Evolutionary conservation across 1,139 yeast genomes (phyloP).

Genomic region (Cylindricascospora bacillispora): DNA sequence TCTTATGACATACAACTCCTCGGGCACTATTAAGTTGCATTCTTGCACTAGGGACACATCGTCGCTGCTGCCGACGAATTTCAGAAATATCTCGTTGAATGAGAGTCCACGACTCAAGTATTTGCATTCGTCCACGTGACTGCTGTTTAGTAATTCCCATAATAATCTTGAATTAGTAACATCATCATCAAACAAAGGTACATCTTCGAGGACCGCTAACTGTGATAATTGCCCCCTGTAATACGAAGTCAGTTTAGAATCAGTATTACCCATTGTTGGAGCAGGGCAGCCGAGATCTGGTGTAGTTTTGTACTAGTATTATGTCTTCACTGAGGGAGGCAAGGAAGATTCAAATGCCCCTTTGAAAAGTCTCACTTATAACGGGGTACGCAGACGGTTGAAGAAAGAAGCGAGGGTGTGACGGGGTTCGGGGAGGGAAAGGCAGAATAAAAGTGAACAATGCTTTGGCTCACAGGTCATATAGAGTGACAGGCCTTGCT

Average conservation of each 20-base stretch:
- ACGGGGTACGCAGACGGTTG: not conserved
- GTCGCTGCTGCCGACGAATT: constrained; percentile 1
- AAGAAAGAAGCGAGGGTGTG: not conserved
- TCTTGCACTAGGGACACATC: not conserved
- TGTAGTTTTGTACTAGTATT: not conserved
- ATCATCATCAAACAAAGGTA: no score
- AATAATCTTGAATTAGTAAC: no score
- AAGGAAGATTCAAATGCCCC: not conserved
- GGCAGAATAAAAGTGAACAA: not conserved
- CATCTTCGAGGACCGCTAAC: constrained; percentile 39
- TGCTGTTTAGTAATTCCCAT: constrained; percentile 9
- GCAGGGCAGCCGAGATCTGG: not conserved
- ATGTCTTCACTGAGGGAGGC: not conserved
- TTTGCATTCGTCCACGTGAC: constrained; percentile 1
- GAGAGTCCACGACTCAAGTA: constrained; percentile 2
- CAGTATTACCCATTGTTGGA: constrained; percentile 51
- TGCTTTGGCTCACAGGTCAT: not conserved
- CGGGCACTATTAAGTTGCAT: not conserved
- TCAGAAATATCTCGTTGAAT: not conserved
- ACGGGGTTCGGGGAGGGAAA: not conserved
- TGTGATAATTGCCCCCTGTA: constrained; percentile 47
- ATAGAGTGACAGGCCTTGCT: no score
- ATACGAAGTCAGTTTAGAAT: constrained; percentile 43
- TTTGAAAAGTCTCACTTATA: not conserved
- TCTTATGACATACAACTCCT: no score